phyloP scores from a whole-genome alignment of 805 yeast genomes.

The Pichia manshurica region DNA sequence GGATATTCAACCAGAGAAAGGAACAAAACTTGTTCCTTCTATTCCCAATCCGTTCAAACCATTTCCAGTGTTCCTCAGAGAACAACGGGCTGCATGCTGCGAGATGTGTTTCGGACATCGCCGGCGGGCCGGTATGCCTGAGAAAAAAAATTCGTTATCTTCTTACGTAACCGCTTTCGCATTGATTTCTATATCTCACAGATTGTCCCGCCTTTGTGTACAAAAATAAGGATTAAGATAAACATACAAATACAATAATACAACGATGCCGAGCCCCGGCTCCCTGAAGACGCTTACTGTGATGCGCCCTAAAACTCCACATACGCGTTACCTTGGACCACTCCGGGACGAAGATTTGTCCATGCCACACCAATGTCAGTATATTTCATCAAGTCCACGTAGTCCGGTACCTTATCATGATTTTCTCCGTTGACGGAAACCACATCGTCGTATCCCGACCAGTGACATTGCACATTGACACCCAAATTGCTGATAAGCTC shows the following conservation, averaged over 20 bases:
- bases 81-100: too few species aligned
- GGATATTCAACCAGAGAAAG: too few species aligned
- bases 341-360: constrained; percentile 62
- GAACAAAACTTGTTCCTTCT: too few species aligned
- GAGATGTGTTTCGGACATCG: constrained; percentile 5
- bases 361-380: constrained; percentile 60
- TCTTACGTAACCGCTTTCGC: too few species aligned
- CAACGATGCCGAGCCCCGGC: too few species aligned
- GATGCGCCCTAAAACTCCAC: constrained; percentile 1
- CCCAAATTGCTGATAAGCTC: constrained; percentile 38
- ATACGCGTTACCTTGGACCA: constrained; percentile 45
- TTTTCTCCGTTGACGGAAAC: constrained; percentile 34
- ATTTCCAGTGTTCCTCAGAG: too few species aligned
- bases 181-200: too few species aligned
- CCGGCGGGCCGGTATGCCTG: not conserved
- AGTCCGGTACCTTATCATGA: constrained; percentile 53
- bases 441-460: constrained; percentile 65
- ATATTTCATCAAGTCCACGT: constrained; percentile 61
- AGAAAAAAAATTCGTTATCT: too few species aligned
- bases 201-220: too few species aligned
- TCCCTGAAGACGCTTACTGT: too few species aligned
- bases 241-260: not conserved
- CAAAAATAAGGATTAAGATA: not conserved
- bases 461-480: constrained; percentile 59
- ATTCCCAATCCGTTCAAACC: too few species aligned